A percentile compares a stretch with the other conserved stretches of the same genome.
Conservation (phyloP, 163 green algal genomes). For the Picocystis sp. region DNA sequence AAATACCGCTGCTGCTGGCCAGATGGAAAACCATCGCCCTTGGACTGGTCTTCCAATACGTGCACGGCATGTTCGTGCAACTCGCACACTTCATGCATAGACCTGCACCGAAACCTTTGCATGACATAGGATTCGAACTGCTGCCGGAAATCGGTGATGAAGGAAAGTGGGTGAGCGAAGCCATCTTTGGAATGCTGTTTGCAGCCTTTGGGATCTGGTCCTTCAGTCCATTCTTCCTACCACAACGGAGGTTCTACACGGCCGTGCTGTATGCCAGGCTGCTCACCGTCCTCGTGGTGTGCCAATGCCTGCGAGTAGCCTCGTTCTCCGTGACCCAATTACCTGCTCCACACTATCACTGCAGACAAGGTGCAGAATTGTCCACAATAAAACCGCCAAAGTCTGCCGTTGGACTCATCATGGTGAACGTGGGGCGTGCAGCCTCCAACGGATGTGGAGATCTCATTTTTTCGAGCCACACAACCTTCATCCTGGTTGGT, state of each 20-base stretch:
- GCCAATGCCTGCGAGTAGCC: conserved; percentile 69
- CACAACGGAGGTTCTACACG: conserved; percentile 71
- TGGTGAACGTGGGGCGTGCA: neutral
- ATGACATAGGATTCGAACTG: conserved; percentile 61
- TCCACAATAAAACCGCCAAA: neutral
- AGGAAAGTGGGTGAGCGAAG: conserved; percentile 62
- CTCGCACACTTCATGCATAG: conserved; percentile 67
- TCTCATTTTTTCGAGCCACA: conserved; percentile 88
- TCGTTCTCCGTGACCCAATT: conserved; percentile 69
- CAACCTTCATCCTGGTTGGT: conserved; percentile 71
- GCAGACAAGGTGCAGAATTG: conserved; percentile 28
- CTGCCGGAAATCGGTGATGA: conserved; percentile 54
- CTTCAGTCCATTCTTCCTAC: conserved; percentile 63
- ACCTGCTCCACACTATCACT: conserved; percentile 70
- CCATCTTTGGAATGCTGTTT: conserved; percentile 58
- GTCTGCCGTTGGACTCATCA: neutral
- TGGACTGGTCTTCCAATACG: conserved; percentile 68
- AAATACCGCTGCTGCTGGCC: conserved; percentile 56
- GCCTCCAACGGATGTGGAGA: conserved; percentile 62
- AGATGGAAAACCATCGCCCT: conserved; percentile 64
- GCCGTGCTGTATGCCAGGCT: conserved; percentile 60
- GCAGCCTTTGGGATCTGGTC: conserved; percentile 64
- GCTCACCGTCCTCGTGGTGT: conserved; percentile 66
- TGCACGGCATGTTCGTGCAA: conserved; percentile 78
- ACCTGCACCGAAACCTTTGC: conserved; percentile 41